These are phyloP conservation scores for Turnera subulata DNA, from an alignment of 345 rosid species.

Conservation along the genomic window DNA sequence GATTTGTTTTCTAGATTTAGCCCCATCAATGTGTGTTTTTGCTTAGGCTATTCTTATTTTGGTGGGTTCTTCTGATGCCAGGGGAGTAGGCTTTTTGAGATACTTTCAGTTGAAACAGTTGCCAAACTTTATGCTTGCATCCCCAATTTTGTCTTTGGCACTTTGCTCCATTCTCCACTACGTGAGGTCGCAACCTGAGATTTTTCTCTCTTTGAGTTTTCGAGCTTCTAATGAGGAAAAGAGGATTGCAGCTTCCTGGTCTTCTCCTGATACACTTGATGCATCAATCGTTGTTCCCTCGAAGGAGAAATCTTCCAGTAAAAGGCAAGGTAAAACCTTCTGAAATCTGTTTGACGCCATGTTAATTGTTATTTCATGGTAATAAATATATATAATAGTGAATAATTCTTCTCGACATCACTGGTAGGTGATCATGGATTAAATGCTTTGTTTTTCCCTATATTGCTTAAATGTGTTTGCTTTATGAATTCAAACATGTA, in stretches of 20 bases:
- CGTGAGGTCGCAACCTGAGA: slow-evolving; percentile 44
- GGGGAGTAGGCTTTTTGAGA: slow-evolving; percentile 91
- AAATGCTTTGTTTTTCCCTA: too few relatives aligned
- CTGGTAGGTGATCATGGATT: too few relatives aligned
- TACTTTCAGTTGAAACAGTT: slow-evolving; percentile 80
- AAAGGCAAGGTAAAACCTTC: slow-evolving; percentile 27
- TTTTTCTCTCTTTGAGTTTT: slow-evolving; percentile 62
- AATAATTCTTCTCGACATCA: too few relatives aligned
- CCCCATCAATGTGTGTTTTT: too few relatives aligned
- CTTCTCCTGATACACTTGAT: slow-evolving; percentile 21
- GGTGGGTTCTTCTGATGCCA: slow-evolving; percentile 22
- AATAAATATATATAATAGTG: too few relatives aligned
- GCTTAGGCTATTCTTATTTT: too few relatives aligned
- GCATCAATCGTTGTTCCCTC: slow-evolving; percentile 12
- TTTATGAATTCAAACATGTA: background rate
- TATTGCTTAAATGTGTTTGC: background rate
- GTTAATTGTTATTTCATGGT: too few relatives aligned
- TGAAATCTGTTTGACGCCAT: too few relatives aligned
- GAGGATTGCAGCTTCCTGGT: slow-evolving; percentile 27
- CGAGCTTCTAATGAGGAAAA: slow-evolving; percentile 45
- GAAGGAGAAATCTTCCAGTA: slow-evolving; percentile 20
- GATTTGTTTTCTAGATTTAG: slow-evolving; percentile 11
- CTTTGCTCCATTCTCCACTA: slow-evolving; percentile 58
- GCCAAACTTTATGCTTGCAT: slow-evolving; percentile 95
- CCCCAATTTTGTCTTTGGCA: slow-evolving; percentile 73